phyloP scores from a whole-genome alignment of 768 basidiomycete genomes.

The Leucocoprinus sp. region DNA sequence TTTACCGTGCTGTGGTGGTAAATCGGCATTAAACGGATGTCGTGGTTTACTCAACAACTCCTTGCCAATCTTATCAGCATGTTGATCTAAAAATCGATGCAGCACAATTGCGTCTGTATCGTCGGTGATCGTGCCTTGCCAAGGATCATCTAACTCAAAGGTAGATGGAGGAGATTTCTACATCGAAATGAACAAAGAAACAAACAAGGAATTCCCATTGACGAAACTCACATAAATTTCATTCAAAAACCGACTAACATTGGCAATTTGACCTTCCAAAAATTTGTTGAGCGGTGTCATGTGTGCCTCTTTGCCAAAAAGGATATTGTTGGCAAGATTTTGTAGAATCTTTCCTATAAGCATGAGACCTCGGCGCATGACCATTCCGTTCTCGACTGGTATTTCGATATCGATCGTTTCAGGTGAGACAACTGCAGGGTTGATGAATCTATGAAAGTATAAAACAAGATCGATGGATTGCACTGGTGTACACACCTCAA shows the following conservation, averaged over 20 bases:
- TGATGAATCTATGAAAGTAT: constrained; percentile 64
- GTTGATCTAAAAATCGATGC: constrained; percentile 78
- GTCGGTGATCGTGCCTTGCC: constrained; percentile 70
- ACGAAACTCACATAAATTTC: constrained; percentile 49
- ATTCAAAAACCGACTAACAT: constrained; percentile 69
- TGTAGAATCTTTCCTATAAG: constrained; percentile 89
- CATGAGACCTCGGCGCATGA: constrained; percentile 72
- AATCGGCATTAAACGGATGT: constrained; percentile 47
- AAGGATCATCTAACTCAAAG: constrained; percentile 62
- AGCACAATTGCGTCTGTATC: constrained; percentile 79
- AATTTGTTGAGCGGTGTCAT: constrained; percentile 79
- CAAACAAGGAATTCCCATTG: no score
- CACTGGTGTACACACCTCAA: constrained; percentile 42
- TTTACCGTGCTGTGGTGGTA: constrained; percentile 55
- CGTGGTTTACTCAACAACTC: constrained; percentile 70
- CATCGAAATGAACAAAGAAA: not conserved
- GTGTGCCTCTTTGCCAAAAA: constrained; percentile 85
- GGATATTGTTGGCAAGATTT: constrained; percentile 89
- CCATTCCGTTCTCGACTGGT: constrained; percentile 43
- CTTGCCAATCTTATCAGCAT: constrained; percentile 83
- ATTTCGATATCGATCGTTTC: constrained; percentile 79
- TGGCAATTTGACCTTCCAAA: constrained; percentile 58
- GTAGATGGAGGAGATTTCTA: constrained; percentile 29
- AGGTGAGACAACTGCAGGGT: constrained; percentile 83
- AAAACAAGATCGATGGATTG: not conserved